Base-by-base conservation (phyloP, 2,329 filamentous ascomycete genomes). In the Sporothrix inflata region DNA sequence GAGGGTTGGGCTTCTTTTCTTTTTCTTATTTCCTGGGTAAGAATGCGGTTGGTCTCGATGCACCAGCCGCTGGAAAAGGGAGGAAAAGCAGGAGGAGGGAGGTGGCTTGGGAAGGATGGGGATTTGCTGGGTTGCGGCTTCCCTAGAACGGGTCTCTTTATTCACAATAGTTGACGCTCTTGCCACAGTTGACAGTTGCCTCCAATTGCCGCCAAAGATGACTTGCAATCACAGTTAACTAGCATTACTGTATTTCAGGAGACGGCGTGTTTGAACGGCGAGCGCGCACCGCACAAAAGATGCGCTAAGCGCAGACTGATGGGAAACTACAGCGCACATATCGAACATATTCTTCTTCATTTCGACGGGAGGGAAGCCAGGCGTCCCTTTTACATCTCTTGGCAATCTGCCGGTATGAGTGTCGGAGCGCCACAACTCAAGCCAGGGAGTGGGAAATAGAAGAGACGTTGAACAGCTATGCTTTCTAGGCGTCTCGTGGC, bases 231-330 rank as follows among this genome's bases (percentile, higher is more conserved):
- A 19, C 53, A 57, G 34, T 57, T 34, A 34, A 57, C 53, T 34
- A 27, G 53, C 53, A 63, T 63, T 63, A 63, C 57, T 63, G 57
- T 24, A 24, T 24, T 12, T 21, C 34, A 61, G 7, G 57, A 27
- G 34, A 61, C 57, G 57, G 57, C 57, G 19, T 34, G 27, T 21
- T 61, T 9, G 24, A 61, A 40, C 55, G 30, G 30, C 8, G 19
- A 16, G 57, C 57, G 16, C 30, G 19, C n/a, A 19, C 55, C 34
- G 34, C 34, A 9, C 42, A 9, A 63, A 38, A 14, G 34, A 63
- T 6, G 34, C 34, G 57, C 11, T 24, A 42, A 21, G 7, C 21
- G n/a, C 57, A 40, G 57, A 34, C 30, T 3, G 30, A 34, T 6
- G 30, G 6, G 3, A 34, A 6, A 34, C 30, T 34, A 34, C 30